These are phyloP conservation scores for Trametes versicolor DNA, from an alignment of 1,284 basidiomycete species.

Conservation along the genomic window DNA sequence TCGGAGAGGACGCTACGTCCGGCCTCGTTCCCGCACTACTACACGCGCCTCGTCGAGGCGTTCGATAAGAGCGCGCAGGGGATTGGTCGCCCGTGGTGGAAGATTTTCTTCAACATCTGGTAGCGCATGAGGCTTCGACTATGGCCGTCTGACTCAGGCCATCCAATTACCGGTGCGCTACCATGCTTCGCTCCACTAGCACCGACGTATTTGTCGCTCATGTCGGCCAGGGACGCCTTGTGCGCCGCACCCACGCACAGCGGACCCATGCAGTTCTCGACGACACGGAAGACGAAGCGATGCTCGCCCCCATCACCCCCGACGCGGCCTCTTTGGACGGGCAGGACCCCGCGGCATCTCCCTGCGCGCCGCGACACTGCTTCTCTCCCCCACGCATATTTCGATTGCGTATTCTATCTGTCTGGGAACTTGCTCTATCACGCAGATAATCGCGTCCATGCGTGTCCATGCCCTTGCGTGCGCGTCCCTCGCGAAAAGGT, in stretches of 20 bases:
- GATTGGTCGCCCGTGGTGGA: conserved; percentile 83
- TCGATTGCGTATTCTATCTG: conserved; percentile 18
- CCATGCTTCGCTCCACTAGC: conserved; percentile 1
- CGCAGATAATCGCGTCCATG: conserved; percentile 15
- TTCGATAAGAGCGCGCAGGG: conserved; percentile 77
- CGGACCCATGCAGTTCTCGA: not conserved
- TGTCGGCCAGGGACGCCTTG: not conserved
- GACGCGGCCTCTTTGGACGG: too few relatives aligned
- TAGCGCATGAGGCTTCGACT: conserved; percentile 43
- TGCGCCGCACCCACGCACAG: not conserved
- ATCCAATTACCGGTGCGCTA: conserved; percentile 9
- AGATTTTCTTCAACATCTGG: conserved; percentile 81
- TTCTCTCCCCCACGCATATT: conserved; percentile 1
- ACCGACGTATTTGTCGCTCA: conserved; percentile 12
- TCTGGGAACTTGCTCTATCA: conserved; percentile 15
- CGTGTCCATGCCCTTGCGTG: not conserved
- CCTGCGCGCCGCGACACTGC: not conserved
- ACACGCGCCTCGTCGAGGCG: conserved; percentile 73
- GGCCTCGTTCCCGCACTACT: conserved; percentile 74
- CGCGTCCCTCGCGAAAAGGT: conserved; percentile 18
- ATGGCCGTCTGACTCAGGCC: not conserved
- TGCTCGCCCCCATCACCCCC: not conserved
- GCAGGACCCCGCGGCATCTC: not conserved
- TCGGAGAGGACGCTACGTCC: conserved; percentile 70
- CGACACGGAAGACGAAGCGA: not conserved